These are phyloP conservation scores for Populus euphratica DNA, from an alignment of 345 rosid genomes.

Conservation along the genomic window DNA sequence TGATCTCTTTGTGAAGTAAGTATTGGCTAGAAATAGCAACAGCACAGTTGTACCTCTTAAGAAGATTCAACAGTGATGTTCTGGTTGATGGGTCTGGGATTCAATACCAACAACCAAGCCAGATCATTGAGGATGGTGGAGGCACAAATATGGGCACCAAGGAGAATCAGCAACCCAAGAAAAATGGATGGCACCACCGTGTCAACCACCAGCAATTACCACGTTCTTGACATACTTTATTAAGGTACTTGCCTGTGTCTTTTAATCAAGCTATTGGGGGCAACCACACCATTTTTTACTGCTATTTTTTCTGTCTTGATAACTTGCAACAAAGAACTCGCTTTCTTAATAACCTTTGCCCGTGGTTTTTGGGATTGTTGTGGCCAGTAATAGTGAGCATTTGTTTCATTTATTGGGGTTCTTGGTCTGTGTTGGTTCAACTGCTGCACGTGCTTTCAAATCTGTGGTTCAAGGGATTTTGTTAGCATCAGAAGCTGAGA, in stretches of 20 bases:
- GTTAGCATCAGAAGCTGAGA: conserved; percentile 81
- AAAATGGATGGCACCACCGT: conserved; percentile 33
- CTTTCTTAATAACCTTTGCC: conserved; percentile 71
- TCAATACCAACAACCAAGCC: too few relatives aligned
- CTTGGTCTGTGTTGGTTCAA: conserved; percentile 82
- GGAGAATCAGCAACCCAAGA: conserved; percentile 95
- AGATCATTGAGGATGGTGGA: conserved; percentile 60
- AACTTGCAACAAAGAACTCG: conserved; percentile 82
- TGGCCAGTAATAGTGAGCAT: conserved; percentile 91
- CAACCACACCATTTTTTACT: conserved; percentile 95
- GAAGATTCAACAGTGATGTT: too few relatives aligned
- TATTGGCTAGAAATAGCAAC: too few relatives aligned
- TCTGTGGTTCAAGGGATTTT: conserved; percentile 89
- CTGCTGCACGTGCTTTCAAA: conserved; percentile 92
- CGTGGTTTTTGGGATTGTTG: conserved; percentile 84
- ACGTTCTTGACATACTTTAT: conserved; percentile 70
- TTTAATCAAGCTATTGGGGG: conserved; percentile 95
- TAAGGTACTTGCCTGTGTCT: conserved; percentile 92
- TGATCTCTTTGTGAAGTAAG: too few relatives aligned
- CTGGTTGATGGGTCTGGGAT: too few relatives aligned
- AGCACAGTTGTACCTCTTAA: too few relatives aligned
- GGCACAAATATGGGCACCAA: conserved; percentile 96
- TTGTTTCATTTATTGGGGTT: conserved; percentile 86
- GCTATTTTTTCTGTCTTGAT: conserved; percentile 88
- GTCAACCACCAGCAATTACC: conserved; percentile 25